These are phyloP conservation scores for Myxozyma mucilagina DNA, from an alignment of 805 yeast species.

Conservation along the genomic window DNA sequence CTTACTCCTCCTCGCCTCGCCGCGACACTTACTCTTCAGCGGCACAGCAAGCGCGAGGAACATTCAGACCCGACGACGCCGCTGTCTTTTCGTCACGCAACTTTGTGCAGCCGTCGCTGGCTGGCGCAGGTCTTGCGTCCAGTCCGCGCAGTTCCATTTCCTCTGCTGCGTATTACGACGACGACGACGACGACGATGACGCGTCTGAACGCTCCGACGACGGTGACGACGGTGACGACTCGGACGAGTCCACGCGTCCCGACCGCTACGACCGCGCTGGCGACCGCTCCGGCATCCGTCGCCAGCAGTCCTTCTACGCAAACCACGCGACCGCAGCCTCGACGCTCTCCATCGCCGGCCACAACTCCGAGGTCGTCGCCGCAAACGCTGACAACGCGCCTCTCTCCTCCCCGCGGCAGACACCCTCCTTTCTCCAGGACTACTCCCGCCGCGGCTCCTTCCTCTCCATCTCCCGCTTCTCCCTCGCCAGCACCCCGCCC, in stretches of 20 bases:
- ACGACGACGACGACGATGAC: slow-evolving; percentile 29
- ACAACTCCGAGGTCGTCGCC: slow-evolving; percentile 28
- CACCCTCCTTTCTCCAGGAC: slow-evolving; percentile 25
- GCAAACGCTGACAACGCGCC: slow-evolving; percentile 28
- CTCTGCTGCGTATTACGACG: slow-evolving; percentile 22
- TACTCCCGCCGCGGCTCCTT: slow-evolving; percentile 20
- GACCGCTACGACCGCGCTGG: not conserved
- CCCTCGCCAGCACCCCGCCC: slow-evolving; percentile 12
- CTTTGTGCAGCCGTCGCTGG: slow-evolving; percentile 26
- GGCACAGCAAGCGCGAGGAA: slow-evolving; percentile 15
- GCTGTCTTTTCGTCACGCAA: too few species aligned
- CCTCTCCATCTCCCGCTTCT: slow-evolving; percentile 21
- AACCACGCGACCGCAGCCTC: slow-evolving; percentile 16
- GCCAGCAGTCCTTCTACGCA: slow-evolving; percentile 22
- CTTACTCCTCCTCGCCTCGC: slow-evolving; percentile 19
- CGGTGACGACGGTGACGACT: slow-evolving; percentile 9
- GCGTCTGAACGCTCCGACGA: too few species aligned
- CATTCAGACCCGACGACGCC: too few species aligned
- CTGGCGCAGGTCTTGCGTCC: slow-evolving; percentile 21
- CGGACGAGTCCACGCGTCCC: not conserved
- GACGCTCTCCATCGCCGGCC: slow-evolving; percentile 21
- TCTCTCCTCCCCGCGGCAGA: slow-evolving; percentile 13
- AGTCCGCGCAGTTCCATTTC: too few species aligned
- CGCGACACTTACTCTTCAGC: slow-evolving; percentile 24
- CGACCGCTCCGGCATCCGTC: slow-evolving; percentile 6